A percentile compares a stretch with the other conserved stretches of the same genome.
Evolutionary conservation across 169 alveolate genomes (phyloP).

Genomic region (Neospora caninum): DNA sequence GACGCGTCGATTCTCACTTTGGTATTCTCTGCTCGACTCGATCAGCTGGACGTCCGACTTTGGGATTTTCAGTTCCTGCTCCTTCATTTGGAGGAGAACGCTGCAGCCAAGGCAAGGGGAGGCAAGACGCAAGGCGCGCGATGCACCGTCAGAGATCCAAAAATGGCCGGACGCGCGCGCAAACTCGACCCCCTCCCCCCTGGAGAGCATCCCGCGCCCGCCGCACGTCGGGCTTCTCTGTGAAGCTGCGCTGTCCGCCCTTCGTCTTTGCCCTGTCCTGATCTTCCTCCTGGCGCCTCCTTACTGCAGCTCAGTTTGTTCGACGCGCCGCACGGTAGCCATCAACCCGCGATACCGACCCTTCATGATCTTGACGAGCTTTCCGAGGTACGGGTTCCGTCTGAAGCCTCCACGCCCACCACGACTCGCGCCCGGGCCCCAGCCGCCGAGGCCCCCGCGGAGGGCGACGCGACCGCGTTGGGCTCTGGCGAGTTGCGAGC

Average conservation of each 20-base stretch:
- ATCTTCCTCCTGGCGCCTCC: neutral
- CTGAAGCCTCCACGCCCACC: neutral
- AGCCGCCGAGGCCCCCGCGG: constrained; percentile 30
- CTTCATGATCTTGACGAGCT: constrained; percentile 16
- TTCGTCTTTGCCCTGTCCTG: too few relatives aligned
- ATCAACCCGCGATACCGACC: constrained; percentile 34
- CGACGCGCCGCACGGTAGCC: constrained; percentile 47
- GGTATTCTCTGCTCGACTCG: constrained; percentile 35
- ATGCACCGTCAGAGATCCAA: too few relatives aligned
- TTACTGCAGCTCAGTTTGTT: constrained; percentile 25
- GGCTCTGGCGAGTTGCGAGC: neutral
- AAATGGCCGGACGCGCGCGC: too few relatives aligned
- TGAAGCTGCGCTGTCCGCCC: too few relatives aligned
- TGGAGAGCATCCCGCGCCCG: too few relatives aligned
- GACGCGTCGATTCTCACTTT: neutral
- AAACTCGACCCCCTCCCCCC: too few relatives aligned
- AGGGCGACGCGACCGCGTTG: constrained; percentile 11
- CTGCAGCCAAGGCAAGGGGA: neutral
- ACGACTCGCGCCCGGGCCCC: constrained; percentile 8
- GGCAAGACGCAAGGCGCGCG: neutral
- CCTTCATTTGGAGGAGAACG: constrained; percentile 44
- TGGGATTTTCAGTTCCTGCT: constrained; percentile 16
- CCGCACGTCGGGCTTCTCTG: too few relatives aligned
- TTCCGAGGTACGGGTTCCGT: constrained; percentile 24
- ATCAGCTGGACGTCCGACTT: constrained; percentile 48